Base-by-base conservation (phyloP, 805 yeast genomes). In the Jamesozyma gamospora region DNA sequence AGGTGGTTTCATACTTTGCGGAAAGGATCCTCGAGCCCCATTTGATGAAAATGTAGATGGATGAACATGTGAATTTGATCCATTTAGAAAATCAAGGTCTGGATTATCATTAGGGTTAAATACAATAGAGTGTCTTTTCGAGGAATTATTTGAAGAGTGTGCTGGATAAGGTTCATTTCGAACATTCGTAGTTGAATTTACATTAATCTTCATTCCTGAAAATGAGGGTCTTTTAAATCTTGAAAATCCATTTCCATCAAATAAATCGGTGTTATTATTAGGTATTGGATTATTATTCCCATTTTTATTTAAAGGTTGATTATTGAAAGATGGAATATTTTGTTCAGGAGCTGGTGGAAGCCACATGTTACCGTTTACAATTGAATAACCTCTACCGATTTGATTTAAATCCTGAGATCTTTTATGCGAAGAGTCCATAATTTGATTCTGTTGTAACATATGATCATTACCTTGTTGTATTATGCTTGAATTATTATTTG, bases 231-330 rank as follows among this genome's bases (percentile, higher is more conserved):
- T 51, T 36, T 53, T 55, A 34, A 62, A 50, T 34, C 60, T 56
- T 4, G 59, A 54, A 3, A 72, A 64, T 36, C 64, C 59, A 46
- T 70, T 71, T 1, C 74, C 70, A 39, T 72, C 77, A 36, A 70
- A 44, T 37, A 69, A 74, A 47, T 72, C 76, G 35, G 73, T 65
- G n/a, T 69, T 71, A 35, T 75, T 56, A 45, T 74, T 58, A 11
- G 48, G 38, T 4, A 50, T 41, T 18, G 16, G 39, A 24, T 35
- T 35, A 1, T 32, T n/a, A 17, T 32, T 37, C 8, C 24, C 24
- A 18, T 32, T 34, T 16, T 33, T 32, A 16, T 29, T 36, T 26
- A 28, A 41, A 4, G 37, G 18, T 17, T 32, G 35, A 32, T 41
- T 39, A n/a, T 34, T 4, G 21, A 43, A 44, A 35, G 47, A 42